These are phyloP conservation scores for Leccinum boreale DNA, from an alignment of 768 basidiomycete genomes.

Conservation along the genomic window DNA sequence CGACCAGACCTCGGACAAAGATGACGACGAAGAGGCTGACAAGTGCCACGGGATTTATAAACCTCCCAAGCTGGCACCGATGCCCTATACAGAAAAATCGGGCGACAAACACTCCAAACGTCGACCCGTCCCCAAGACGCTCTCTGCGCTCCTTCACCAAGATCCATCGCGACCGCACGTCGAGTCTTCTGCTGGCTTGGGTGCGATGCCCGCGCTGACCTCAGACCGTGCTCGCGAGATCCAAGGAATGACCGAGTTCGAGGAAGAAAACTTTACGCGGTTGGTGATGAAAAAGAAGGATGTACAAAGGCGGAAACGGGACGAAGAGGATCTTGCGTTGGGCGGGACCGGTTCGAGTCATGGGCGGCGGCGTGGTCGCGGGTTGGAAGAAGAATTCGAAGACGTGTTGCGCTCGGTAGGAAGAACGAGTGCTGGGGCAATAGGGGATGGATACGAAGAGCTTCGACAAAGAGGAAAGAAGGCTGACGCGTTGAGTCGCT, in stretches of 20 bases:
- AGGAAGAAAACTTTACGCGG: slow-evolving; percentile 93
- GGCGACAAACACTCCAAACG: slow-evolving; percentile 43
- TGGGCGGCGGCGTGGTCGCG: slow-evolving; percentile 59
- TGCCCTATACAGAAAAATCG: slow-evolving; percentile 71
- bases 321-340: slow-evolving; percentile 86
- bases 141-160: slow-evolving; percentile 49
- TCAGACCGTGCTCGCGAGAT: slow-evolving; percentile 75
- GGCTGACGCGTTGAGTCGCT: slow-evolving; percentile 55
- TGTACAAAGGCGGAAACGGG: slow-evolving; percentile 60
- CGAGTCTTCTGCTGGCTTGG: slow-evolving; percentile 73
- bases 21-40: slow-evolving; percentile 13
- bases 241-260: slow-evolving; percentile 79
- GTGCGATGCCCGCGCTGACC: slow-evolving; percentile 52
- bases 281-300: slow-evolving; percentile 90
- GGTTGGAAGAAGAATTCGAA: slow-evolving; percentile 80
- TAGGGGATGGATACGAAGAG: slow-evolving; percentile 79
- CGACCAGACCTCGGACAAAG: slow-evolving; percentile 31
- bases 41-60: slow-evolving; percentile 60
- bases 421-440: slow-evolving; percentile 37
- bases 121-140: slow-evolving; percentile 62
- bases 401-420: slow-evolving; percentile 70
- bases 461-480: slow-evolving; percentile 68
- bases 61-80: slow-evolving; percentile 85
- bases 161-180: slow-evolving; percentile 61
- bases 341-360: slow-evolving; percentile 65